Percentiles rank a stretch among this genome's conserved stretches.
These are phyloP conservation scores for Acacia acuminata DNA, from an alignment of 306 rosid species.

Conservation along the genomic window DNA sequence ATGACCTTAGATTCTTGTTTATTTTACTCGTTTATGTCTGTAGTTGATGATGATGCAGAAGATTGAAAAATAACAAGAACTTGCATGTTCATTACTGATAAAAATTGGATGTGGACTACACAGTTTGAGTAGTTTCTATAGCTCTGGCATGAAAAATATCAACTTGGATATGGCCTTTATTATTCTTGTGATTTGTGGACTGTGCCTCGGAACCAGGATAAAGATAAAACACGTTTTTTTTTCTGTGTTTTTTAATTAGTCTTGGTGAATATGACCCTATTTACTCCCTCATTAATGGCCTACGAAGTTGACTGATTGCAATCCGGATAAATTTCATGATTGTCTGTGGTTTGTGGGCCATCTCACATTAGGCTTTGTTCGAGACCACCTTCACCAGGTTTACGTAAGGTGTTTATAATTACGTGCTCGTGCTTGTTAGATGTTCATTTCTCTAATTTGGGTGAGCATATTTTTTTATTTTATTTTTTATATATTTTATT, in stretches of 20 bases:
- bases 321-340: not conserved
- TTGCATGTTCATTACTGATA: conserved; percentile 42
- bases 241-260: not conserved
- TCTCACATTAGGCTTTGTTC: not conserved
- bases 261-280: conserved; percentile 22
- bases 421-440: too few relatives aligned
- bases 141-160: conserved; percentile 30
- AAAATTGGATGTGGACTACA: conserved; percentile 37
- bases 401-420: too few relatives aligned
- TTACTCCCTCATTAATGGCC: conserved; percentile 25
- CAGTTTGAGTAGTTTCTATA: conserved; percentile 24
- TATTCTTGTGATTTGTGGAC: conserved; percentile 12
- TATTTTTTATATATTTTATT: too few relatives aligned
- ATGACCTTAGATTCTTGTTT: conserved; percentile 50
- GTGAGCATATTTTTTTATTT: too few relatives aligned
- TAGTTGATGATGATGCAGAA: conserved; percentile 49
- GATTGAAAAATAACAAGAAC: conserved; percentile 57
- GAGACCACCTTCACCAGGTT: not conserved
- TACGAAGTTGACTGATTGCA: conserved; percentile 10
- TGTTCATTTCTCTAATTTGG: too few relatives aligned
- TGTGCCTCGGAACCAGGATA: conserved; percentile 26
- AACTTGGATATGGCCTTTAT: conserved; percentile 36
- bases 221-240: conserved; percentile 21
- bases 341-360: conserved; percentile 31
- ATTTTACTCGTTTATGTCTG: conserved; percentile 37